These are phyloP conservation scores for Tolypocladium endophyticum DNA, from an alignment of 2,329 filamentous ascomycete genomes.

Conservation along the genomic window DNA sequence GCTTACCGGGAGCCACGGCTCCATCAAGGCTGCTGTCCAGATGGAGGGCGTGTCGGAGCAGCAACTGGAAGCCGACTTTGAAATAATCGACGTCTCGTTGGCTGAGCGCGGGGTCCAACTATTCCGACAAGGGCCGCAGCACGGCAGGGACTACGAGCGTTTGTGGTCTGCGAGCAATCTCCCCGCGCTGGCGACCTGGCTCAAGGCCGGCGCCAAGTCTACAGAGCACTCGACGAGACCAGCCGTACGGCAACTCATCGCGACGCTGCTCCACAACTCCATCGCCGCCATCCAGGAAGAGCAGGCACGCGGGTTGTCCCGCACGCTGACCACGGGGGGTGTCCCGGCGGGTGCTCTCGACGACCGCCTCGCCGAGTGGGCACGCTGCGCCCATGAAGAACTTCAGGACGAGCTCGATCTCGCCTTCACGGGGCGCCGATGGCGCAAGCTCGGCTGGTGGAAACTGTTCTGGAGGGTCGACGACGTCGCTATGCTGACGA, in stretches of 20 bases:
- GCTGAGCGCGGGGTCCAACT: slow-evolving; percentile 53
- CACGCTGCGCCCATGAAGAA: slow-evolving; percentile 71
- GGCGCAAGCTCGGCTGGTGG: slow-evolving; percentile 83
- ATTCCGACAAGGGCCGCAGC: slow-evolving; percentile 58
- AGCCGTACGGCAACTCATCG: slow-evolving; percentile 54
- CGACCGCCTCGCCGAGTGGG: slow-evolving; percentile 56
- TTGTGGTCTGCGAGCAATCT: slow-evolving; percentile 66
- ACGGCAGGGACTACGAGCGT: slow-evolving; percentile 62
- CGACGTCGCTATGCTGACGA: slow-evolving; percentile 75
- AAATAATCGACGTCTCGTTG: slow-evolving; percentile 51
- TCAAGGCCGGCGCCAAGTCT: slow-evolving; percentile 37
- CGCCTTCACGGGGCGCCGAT: slow-evolving; percentile 65
- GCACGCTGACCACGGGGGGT: slow-evolving; percentile 19
- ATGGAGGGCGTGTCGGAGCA: slow-evolving; percentile 33
- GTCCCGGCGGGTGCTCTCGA: slow-evolving; percentile 38
- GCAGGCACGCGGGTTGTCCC: slow-evolving; percentile 27
- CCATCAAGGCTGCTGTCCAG: slow-evolving; percentile 48
- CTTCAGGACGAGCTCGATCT: slow-evolving; percentile 68
- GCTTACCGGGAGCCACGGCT: slow-evolving; percentile 23
- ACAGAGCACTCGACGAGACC: slow-evolving; percentile 45
- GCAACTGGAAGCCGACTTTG: slow-evolving; percentile 30
- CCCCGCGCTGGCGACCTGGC: slow-evolving; percentile 54
- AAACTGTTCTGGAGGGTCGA: slow-evolving; percentile 93
- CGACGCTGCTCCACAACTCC: slow-evolving; percentile 52
- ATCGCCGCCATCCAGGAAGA: slow-evolving; percentile 38